A percentile compares a stretch with the other conserved stretches of the same genome.
Evolutionary conservation across 1,284 basidiomycete species (phyloP).

Genomic region (Marasmius sp.): DNA sequence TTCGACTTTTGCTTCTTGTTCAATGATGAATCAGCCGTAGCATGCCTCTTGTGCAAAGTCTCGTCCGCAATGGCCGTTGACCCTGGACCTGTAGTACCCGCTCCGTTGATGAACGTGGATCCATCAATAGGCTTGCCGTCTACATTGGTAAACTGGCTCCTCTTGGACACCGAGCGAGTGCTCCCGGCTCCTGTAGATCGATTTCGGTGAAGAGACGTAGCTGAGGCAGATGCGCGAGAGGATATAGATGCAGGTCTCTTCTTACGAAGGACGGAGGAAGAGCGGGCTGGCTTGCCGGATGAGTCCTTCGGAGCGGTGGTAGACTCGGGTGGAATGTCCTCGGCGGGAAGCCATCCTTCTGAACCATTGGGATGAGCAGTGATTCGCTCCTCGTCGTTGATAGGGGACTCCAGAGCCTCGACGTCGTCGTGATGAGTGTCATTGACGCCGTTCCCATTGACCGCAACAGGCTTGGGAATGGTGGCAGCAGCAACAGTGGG

Average conservation of each 20-base stretch:
- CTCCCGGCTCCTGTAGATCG: constrained; percentile 2
- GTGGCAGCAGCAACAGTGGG: constrained; percentile 5
- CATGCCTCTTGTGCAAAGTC: constrained; percentile 34
- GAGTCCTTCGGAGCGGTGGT: neutral
- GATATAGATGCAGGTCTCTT: constrained; percentile 6
- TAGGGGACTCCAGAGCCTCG: neutral
- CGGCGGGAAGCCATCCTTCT: constrained; percentile 28
- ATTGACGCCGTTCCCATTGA: neutral
- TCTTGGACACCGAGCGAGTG: constrained; percentile 16
- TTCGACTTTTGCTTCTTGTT: constrained; percentile 45
- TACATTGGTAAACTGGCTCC: constrained; percentile 30
- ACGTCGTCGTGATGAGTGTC: neutral
- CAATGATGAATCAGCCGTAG: constrained; percentile 41
- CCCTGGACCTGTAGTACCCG: constrained; percentile 33
- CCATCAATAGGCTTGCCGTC: constrained; percentile 34
- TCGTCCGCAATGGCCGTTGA: constrained; percentile 33
- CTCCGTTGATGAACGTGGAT: constrained; percentile 49
- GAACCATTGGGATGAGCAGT: constrained; percentile 27
- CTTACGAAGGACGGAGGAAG: constrained; percentile 9
- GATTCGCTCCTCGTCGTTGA: neutral
- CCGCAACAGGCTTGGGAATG: neutral
- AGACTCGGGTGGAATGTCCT: constrained; percentile 8
- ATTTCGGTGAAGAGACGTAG: constrained; percentile 4
- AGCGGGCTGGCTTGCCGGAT: neutral
- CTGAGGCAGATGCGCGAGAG: neutral